These are phyloP conservation scores for Chrysopogon serrulatus DNA, from an alignment of 176 grass and related monocot genomes.

Conservation along the genomic window DNA sequence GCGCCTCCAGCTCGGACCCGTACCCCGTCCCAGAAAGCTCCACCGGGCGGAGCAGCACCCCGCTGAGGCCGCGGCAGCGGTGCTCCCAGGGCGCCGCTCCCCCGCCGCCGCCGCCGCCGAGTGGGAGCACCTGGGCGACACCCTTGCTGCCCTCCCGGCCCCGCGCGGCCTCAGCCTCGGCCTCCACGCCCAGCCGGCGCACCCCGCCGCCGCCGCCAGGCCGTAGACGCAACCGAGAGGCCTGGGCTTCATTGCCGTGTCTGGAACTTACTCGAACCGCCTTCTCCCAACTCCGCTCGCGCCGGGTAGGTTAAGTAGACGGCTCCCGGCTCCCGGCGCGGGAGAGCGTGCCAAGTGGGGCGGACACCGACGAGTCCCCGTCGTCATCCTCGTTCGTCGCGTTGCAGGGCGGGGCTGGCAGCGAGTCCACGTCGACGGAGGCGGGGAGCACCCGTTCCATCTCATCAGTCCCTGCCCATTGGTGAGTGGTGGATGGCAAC, in stretches of 20 bases:
- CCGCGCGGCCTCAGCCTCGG: background rate
- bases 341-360: background rate
- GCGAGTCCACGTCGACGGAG: slow-evolving; percentile 7
- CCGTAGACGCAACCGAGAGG: background rate
- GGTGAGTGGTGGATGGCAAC: background rate
- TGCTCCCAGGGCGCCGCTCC: slow-evolving; percentile 15
- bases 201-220: slow-evolving; percentile 7
- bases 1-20: slow-evolving; percentile 23
- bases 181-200: slow-evolving; percentile 20
- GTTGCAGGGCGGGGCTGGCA: slow-evolving; percentile 13
- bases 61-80: background rate
- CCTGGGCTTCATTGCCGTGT: slow-evolving; percentile 27
- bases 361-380: slow-evolving; percentile 8
- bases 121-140: slow-evolving; percentile 7
- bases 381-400: slow-evolving; percentile 8
- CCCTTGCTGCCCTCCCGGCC: background rate
- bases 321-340: background rate
- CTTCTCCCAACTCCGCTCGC: background rate
- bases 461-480: background rate
- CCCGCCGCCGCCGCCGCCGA: too few species aligned
- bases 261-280: background rate
- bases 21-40: background rate
- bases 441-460: too few species aligned
- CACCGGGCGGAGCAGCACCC: background rate
- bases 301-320: slow-evolving; percentile 23